These are phyloP conservation scores for Quercus phellos DNA, from an alignment of 331 rosid genomes.

Conservation along the genomic window DNA sequence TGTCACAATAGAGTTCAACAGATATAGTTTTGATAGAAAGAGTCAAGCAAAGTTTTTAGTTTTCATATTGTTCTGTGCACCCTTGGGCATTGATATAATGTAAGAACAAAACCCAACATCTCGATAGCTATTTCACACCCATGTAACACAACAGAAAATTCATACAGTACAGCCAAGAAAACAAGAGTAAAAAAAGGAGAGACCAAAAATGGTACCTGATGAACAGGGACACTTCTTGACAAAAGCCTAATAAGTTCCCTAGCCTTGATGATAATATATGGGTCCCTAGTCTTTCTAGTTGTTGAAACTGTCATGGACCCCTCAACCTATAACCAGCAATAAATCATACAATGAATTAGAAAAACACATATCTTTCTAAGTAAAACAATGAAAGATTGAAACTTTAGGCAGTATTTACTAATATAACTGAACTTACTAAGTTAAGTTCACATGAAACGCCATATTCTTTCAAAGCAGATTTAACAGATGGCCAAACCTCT, in stretches of 20 bases:
- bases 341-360: background rate
- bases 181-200: background rate
- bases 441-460: constrained; percentile 60
- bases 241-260: constrained; percentile 89
- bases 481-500: constrained; percentile 73
- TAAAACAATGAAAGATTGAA: too few species aligned
- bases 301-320: constrained; percentile 98
- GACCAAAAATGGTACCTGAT: constrained; percentile 50
- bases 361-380: background rate
- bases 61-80: background rate
- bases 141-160: background rate
- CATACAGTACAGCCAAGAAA: background rate
- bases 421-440: constrained; percentile 36
- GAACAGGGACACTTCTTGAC: constrained; percentile 87
- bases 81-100: background rate
- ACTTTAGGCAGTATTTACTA: too few species aligned
- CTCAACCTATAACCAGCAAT: constrained; percentile 44
- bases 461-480: constrained; percentile 53
- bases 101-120: too few species aligned
- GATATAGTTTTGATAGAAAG: background rate
- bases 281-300: constrained; percentile 80
- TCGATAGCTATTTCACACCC: background rate
- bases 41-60: background rate
- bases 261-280: constrained; percentile 78
- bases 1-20: background rate